These are phyloP conservation scores for Neurospora hispaniola DNA, from an alignment of 495 filamentous ascomycete species.

Conservation along the genomic window DNA sequence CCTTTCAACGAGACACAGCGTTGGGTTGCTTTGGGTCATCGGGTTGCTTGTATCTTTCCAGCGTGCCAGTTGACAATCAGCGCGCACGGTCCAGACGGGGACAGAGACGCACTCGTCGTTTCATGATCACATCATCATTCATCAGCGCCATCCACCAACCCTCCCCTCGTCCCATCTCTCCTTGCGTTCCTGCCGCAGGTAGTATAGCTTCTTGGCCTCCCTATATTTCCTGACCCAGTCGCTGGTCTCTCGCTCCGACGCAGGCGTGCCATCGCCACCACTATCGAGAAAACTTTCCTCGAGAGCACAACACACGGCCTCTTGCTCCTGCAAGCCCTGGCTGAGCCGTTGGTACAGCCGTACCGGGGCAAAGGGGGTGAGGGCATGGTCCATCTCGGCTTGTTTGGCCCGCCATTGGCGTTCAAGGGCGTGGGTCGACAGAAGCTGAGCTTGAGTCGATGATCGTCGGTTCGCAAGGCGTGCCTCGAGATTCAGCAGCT, in stretches of 20 bases:
- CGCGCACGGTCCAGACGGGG: neutral
- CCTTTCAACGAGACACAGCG: neutral
- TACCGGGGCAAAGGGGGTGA: constrained; percentile 76
- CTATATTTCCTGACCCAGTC: constrained; percentile 78
- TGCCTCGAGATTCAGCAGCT: constrained; percentile 45
- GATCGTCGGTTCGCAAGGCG: constrained; percentile 53
- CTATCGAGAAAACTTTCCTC: constrained; percentile 83
- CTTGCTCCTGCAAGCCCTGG: constrained; percentile 71
- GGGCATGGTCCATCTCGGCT: constrained; percentile 71
- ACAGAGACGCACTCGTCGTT: neutral
- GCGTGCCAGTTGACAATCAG: neutral
- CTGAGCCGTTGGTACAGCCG: constrained; percentile 69
- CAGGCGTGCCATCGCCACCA: constrained; percentile 23
- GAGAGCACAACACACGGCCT: constrained; percentile 65
- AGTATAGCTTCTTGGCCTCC: constrained; percentile 63
- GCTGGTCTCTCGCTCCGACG: constrained; percentile 63
- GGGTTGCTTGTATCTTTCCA: neutral
- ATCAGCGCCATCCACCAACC: constrained; percentile 83
- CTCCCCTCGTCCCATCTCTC: constrained; percentile 91
- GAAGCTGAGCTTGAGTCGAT: constrained; percentile 65
- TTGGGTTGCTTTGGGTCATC: neutral
- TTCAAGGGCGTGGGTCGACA: constrained; percentile 75
- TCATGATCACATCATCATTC: neutral
- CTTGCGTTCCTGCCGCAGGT: constrained; percentile 67
- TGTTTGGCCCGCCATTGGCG: constrained; percentile 86